Base-by-base conservation (phyloP, 2,329 filamentous ascomycete species). In the Coniella lustricola region DNA sequence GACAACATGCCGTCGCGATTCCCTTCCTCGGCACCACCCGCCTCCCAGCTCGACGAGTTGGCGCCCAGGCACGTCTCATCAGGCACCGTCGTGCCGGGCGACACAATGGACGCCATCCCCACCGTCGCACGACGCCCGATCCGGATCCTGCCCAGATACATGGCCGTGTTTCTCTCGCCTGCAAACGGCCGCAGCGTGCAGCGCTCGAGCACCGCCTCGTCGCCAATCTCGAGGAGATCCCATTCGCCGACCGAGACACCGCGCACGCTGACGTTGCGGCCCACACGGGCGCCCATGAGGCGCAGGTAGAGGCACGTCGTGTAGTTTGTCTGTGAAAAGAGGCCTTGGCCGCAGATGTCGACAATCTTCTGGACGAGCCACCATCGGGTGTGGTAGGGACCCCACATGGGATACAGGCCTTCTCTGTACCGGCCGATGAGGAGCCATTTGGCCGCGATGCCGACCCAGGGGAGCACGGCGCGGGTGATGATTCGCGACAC, bases 371-470 rank as follows among this genome's bases (percentile, higher is more conserved):
- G 71, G 1, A 72, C 70, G 47, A 80, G 55, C 77, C 77, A 81
- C 77, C 77, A 81, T 8, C 74, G 67, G 0, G 74, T 79, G 57
- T 80, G 76, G 55, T 79, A 80, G 1, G 58, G 52, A 1, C 75
- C 75, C 77, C 77, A 81, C 76, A 81, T 81, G 2, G 77, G 76
- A 55, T 75, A 79, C 2, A 77, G 58, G 0, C 77, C 77, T 56
- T 75, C 68, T 32, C 63, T 65, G 57, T 77, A 73, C 1, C 69
- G 68, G 10, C 77, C 77, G 36, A 80, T 73, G 44, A 80, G 64
- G 5, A 73, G 38, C 77, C 76, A 80, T 57, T 80, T 80, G 42
- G 69, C 64, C 3, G 63, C 35, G 20, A 80, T 76, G n/a, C 69
- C 75, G 18, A 72, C 34, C 21, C 72, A 59, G 1, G 76, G 76